phyloP scores from a whole-genome alignment of 179 eudicot species.

The Drosera spatulata region DNA sequence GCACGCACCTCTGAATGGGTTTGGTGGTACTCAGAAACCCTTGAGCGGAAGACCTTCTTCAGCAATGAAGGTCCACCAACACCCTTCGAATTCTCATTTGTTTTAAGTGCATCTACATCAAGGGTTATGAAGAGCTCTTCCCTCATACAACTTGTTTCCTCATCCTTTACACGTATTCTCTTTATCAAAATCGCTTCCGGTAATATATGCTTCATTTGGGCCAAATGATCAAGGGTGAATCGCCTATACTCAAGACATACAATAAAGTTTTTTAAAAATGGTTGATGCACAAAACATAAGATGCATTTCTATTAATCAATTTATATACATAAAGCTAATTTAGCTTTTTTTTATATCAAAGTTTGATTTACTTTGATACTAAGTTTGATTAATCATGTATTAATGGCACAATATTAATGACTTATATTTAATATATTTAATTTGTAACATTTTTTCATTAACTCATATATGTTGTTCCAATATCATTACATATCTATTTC shows the following conservation, averaged over 20 bases:
- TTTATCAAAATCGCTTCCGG: constrained; percentile 60
- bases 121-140: constrained; percentile 61
- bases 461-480: no score
- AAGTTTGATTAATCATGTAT: no score
- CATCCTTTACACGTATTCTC: constrained; percentile 49
- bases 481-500: no score
- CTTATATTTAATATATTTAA: no score
- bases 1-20: constrained; percentile 51
- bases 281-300: neutral
- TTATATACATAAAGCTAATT: no score
- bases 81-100: constrained; percentile 19
- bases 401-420: no score
- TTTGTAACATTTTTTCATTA: no score
- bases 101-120: constrained; percentile 23
- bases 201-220: constrained; percentile 64
- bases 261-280: neutral
- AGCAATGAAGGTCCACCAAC: constrained; percentile 21
- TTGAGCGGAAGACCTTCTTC: constrained; percentile 42
- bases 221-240: constrained; percentile 60
- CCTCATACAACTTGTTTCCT: constrained; percentile 57
- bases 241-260: constrained; percentile 32
- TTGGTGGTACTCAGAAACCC: constrained; percentile 33
- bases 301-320: no score
- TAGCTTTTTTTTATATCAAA: no score
- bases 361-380: no score